phyloP scores from a whole-genome alignment of 2,329 filamentous ascomycete species.

The Madurella mycetomatis region DNA sequence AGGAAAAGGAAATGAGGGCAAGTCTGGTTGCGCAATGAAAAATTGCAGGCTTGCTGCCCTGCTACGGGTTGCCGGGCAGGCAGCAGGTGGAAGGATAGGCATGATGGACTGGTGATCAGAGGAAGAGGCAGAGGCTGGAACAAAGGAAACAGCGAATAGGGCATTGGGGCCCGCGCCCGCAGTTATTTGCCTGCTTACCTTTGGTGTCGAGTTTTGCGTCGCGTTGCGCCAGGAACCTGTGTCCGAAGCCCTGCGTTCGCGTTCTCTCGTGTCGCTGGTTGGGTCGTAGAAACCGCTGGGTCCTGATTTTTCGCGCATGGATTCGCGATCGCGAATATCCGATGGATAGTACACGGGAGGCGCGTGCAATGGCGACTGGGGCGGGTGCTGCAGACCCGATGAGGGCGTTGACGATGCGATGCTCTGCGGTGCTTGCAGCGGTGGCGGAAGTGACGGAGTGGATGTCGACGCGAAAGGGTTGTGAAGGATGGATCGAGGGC shows the following conservation, averaged over 20 bases:
- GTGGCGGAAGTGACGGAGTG: conserved; percentile 25
- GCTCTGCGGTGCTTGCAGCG: conserved; percentile 15
- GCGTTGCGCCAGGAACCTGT: conserved; percentile 42
- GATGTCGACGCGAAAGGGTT: conserved; percentile 38
- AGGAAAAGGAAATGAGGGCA: conserved; percentile 13
- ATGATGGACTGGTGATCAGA: conserved; percentile 4
- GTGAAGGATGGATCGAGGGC: conserved; percentile 30
- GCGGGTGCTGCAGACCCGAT: conserved; percentile 26
- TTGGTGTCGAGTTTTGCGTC: conserved; percentile 40
- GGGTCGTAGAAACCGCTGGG: conserved; percentile 51
- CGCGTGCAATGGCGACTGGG: conserved; percentile 42
- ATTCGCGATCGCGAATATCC: conserved; percentile 29
- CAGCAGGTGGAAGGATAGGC: not conserved
- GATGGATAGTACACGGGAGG: conserved; percentile 40
- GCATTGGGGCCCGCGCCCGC: conserved; percentile 16
- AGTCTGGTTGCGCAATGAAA: conserved; percentile 7
- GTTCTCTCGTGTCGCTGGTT: conserved; percentile 47
- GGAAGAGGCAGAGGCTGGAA: conserved; percentile 8
- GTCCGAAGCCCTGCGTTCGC: conserved; percentile 45
- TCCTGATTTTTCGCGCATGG: conserved; percentile 36
- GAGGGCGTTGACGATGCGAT: conserved; percentile 13
- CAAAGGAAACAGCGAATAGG: conserved; percentile 22
- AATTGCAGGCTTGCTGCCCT: not conserved
- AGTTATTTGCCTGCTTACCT: conserved; percentile 38
- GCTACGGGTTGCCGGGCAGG: not conserved